A percentile compares a stretch with the other conserved stretches of the same genome.
These are phyloP conservation scores for Leccinum broughii DNA, from an alignment of 768 basidiomycete genomes.

Conservation along the genomic window DNA sequence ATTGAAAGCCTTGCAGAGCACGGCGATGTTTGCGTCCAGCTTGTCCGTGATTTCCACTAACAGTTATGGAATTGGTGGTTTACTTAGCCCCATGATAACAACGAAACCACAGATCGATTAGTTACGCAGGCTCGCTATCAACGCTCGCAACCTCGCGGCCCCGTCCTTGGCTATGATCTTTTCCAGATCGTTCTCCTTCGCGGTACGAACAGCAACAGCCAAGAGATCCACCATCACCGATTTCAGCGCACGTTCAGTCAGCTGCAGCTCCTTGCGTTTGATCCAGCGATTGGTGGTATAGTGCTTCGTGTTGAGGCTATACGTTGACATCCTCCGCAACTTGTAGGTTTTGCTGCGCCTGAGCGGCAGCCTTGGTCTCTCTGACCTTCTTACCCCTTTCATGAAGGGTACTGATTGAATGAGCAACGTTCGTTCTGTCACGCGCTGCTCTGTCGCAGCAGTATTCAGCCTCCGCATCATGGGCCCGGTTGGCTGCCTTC, in stretches of 20 bases:
- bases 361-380: slow-evolving; percentile 69
- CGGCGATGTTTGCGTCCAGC: slow-evolving; percentile 68
- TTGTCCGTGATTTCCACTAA: slow-evolving; percentile 60
- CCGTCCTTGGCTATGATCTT: slow-evolving; percentile 57
- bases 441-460: slow-evolving; percentile 37
- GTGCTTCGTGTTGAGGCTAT: slow-evolving; percentile 64
- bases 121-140: slow-evolving; percentile 67
- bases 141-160: slow-evolving; percentile 48
- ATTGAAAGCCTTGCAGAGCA: slow-evolving; percentile 76
- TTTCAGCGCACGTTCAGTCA: slow-evolving; percentile 60
- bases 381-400: slow-evolving; percentile 53
- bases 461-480: slow-evolving; percentile 48
- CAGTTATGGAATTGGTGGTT: not conserved
- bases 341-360: slow-evolving; percentile 34
- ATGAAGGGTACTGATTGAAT: slow-evolving; percentile 45
- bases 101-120: not conserved
- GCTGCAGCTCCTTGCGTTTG: slow-evolving; percentile 49
- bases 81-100: slow-evolving; percentile 1
- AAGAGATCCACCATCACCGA: slow-evolving; percentile 59
- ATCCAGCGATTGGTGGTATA: slow-evolving; percentile 49
- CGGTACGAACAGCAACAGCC: slow-evolving; percentile 45
- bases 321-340: slow-evolving; percentile 44
- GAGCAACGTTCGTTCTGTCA: slow-evolving; percentile 50
- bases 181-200: slow-evolving; percentile 58
- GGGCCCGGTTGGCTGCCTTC: slow-evolving; percentile 52